phyloP scores from a whole-genome alignment of 1,284 basidiomycete species.

The Apiotrichum sp. region DNA sequence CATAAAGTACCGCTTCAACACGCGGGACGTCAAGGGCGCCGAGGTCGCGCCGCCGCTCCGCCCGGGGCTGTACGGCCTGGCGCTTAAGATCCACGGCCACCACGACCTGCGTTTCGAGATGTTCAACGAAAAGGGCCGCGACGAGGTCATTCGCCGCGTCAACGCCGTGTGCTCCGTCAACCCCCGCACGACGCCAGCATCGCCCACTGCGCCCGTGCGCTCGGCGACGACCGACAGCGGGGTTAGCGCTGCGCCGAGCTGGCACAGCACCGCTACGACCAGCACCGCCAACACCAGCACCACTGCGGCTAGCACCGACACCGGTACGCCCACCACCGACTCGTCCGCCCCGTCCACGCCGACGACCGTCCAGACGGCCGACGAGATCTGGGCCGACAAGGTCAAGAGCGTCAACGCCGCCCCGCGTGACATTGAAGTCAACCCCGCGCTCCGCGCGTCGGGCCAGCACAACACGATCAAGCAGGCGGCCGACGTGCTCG shows the following conservation, averaged over 20 bases:
- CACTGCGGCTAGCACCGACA: neutral
- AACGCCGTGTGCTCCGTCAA: constrained; percentile 13
- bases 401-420: neutral
- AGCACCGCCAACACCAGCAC: constrained; percentile 1
- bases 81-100: constrained; percentile 53
- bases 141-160: constrained; percentile 46
- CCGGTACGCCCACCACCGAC: neutral
- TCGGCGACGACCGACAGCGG: too few relatives aligned
- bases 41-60: constrained; percentile 41
- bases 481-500: constrained; percentile 34
- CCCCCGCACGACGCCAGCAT: neutral
- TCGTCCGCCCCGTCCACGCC: neutral
- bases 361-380: neutral
- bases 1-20: constrained; percentile 53
- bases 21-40: constrained; percentile 50
- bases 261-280: neutral
- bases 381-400: neutral
- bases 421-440: constrained; percentile 5
- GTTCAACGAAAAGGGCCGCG: constrained; percentile 47
- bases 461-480: constrained; percentile 2
- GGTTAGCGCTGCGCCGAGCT: neutral
- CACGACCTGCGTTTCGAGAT: constrained; percentile 55
- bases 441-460: constrained; percentile 5
- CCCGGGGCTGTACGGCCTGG: constrained; percentile 50
- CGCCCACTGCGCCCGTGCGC: neutral